Percentiles rank a stretch among this genome's conserved stretches.
Conservation (phyloP, 306 rosid genomes). For the Acacia melanoxylon region DNA sequence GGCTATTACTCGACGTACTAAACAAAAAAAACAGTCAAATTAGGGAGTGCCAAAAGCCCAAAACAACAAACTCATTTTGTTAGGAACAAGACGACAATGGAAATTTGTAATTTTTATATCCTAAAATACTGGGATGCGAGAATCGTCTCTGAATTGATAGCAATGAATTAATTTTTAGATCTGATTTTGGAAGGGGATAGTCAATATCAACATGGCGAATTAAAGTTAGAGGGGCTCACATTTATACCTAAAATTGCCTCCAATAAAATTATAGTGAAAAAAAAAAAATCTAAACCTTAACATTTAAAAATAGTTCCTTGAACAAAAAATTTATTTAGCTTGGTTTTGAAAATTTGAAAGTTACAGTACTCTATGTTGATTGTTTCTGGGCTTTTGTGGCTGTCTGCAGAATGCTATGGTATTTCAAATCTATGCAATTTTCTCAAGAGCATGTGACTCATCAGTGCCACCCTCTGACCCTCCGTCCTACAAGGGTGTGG, state of each 20-base stretch:
- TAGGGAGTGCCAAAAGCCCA: not conserved
- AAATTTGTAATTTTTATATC: not conserved
- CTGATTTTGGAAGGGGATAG: not conserved
- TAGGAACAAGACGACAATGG: not conserved
- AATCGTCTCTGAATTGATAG: not conserved
- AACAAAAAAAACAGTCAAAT: not conserved
- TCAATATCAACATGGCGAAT: accelerated
- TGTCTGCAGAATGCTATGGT: slow-evolving; percentile 72
- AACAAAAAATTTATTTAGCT: not conserved
- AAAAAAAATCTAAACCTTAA: too few relatives aligned
- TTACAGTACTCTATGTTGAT: not conserved
- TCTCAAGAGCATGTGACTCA: slow-evolving; percentile 59
- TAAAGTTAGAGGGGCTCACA: too few relatives aligned
- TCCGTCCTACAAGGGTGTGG: slow-evolving; percentile 59
- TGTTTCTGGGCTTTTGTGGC: not conserved
- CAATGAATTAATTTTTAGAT: not conserved
- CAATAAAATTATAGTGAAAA: too few relatives aligned
- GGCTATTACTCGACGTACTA: not conserved
- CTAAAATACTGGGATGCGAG: not conserved
- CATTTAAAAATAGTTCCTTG: not conserved
- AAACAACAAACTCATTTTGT: not conserved
- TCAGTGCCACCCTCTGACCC: slow-evolving; percentile 47
- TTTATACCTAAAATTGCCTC: too few relatives aligned
- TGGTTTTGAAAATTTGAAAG: not conserved
- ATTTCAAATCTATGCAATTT: slow-evolving; percentile 74